Conservation (phyloP, 306 rosid genomes). For the Quillaja saponaria region DNA sequence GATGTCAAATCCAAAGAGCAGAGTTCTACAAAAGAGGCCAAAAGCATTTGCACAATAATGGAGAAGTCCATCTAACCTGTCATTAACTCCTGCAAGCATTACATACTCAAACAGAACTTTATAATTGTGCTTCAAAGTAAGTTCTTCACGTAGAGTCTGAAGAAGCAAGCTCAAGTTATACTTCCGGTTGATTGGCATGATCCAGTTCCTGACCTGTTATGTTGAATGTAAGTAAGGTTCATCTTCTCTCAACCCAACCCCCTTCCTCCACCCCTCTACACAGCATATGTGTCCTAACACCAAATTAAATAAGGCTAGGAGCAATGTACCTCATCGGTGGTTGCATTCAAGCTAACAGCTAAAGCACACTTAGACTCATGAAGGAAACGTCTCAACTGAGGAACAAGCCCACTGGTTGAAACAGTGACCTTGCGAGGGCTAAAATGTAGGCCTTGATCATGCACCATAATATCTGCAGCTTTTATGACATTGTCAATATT, state of each 20-base stretch:
- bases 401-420: conserved; percentile 95
- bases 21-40: too few relatives aligned
- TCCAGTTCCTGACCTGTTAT: conserved; percentile 90
- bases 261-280: conserved; percentile 13
- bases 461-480: conserved; percentile 86
- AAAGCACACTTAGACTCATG: conserved; percentile 73
- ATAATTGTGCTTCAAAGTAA: conserved; percentile 60
- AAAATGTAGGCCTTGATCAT: conserved; percentile 91
- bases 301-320: conserved; percentile 19
- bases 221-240: conserved; percentile 27
- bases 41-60: too few relatives aligned
- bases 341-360: conserved; percentile 97
- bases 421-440: conserved; percentile 95
- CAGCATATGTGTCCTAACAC: conserved; percentile 16
- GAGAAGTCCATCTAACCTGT: conserved; percentile 54
- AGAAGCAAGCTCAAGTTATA: conserved; percentile 76
- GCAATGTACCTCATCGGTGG: conserved; percentile 76
- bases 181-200: conserved; percentile 92
- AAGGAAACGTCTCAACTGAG: conserved; percentile 83
- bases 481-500: conserved; percentile 89
- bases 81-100: conserved; percentile 91
- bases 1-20: neutral
- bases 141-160: conserved; percentile 73
- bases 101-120: conserved; percentile 88
- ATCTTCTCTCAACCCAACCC: conserved; percentile 6